phyloP scores from a whole-genome alignment of 805 yeast species.

The Saturnispora diversa region DNA sequence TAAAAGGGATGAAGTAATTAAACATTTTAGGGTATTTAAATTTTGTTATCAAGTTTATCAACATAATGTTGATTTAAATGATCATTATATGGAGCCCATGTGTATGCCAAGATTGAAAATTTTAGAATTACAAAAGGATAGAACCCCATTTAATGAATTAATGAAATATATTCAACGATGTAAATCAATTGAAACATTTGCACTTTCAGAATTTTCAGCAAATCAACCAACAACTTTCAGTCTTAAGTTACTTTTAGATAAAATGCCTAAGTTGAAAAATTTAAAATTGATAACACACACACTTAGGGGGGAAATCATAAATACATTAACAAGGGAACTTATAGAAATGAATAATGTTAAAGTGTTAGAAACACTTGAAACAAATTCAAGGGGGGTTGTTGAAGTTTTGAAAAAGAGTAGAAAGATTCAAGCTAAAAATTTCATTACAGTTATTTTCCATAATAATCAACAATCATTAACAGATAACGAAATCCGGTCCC shows the following conservation, averaged over 20 bases:
- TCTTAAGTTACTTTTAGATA: slow-evolving; percentile 4
- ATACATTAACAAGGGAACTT: background rate
- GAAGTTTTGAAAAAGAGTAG: slow-evolving; percentile 1
- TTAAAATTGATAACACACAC: slow-evolving; percentile 3
- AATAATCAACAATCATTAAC: slow-evolving; percentile 2
- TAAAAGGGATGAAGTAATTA: background rate
- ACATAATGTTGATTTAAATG: background rate
- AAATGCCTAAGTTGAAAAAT: slow-evolving; percentile 1
- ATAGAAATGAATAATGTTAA: background rate
- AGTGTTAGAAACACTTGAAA: slow-evolving; percentile 1
- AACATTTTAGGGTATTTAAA: background rate
- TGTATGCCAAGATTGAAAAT: background rate
- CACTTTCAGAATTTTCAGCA: background rate
- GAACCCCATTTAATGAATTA: background rate
- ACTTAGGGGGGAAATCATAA: slow-evolving; percentile 3
- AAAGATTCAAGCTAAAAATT: slow-evolving; percentile 1
- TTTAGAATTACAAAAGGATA: slow-evolving; percentile 6
- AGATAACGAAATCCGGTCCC: slow-evolving; percentile 1
- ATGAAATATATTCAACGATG: background rate
- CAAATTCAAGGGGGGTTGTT: slow-evolving; percentile 1
- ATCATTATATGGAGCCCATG: background rate
- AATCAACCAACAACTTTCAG: slow-evolving; percentile 1
- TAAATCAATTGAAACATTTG: slow-evolving; percentile 2
- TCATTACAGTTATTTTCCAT: slow-evolving; percentile 4
- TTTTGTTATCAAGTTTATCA: slow-evolving; percentile 1